phyloP scores from a whole-genome alignment of 2,329 filamentous ascomycete species.

The Achaetomium macrosporum region DNA sequence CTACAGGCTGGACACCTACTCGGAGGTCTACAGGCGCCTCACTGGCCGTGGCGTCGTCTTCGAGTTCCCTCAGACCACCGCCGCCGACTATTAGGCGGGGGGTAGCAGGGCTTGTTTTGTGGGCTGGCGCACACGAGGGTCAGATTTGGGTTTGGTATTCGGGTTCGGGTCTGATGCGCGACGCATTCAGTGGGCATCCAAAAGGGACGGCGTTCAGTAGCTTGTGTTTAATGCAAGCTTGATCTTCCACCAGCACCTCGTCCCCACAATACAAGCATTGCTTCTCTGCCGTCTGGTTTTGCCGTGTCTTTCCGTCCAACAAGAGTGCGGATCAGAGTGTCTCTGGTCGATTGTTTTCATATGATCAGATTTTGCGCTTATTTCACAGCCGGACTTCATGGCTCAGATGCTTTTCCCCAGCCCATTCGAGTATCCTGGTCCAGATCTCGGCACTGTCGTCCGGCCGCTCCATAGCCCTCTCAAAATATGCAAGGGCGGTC shows the following conservation, averaged over 20 bases:
- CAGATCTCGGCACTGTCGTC: conserved; percentile 36
- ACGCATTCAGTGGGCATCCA: conserved; percentile 24
- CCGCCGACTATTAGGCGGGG: conserved; percentile 66
- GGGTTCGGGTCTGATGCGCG: conserved; percentile 24
- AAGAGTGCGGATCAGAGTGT: neutral
- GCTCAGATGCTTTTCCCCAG: conserved; percentile 10
- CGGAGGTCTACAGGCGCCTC: conserved; percentile 97
- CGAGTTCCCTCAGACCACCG: conserved; percentile 88
- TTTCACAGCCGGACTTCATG: conserved; percentile 4
- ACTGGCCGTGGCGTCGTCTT: conserved; percentile 96
- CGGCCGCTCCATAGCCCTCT: conserved; percentile 27
- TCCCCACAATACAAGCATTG: conserved; percentile 23
- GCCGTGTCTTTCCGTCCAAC: neutral
- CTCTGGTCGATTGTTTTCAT: neutral
- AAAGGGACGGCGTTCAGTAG: conserved; percentile 31
- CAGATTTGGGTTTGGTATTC: conserved; percentile 24
- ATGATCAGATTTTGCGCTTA: neutral
- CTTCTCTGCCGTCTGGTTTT: conserved; percentile 2
- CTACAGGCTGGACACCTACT: conserved; percentile 99
- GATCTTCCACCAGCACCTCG: conserved; percentile 19
- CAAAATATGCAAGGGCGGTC: conserved; percentile 27
- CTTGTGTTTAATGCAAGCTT: conserved; percentile 27
- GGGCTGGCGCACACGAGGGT: conserved; percentile 21
- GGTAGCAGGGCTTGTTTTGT: conserved; percentile 10
- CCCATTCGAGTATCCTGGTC: conserved; percentile 32